Evolutionary conservation across 2,329 filamentous ascomycete genomes (phyloP).

Genomic region (Didymella exigua): DNA sequence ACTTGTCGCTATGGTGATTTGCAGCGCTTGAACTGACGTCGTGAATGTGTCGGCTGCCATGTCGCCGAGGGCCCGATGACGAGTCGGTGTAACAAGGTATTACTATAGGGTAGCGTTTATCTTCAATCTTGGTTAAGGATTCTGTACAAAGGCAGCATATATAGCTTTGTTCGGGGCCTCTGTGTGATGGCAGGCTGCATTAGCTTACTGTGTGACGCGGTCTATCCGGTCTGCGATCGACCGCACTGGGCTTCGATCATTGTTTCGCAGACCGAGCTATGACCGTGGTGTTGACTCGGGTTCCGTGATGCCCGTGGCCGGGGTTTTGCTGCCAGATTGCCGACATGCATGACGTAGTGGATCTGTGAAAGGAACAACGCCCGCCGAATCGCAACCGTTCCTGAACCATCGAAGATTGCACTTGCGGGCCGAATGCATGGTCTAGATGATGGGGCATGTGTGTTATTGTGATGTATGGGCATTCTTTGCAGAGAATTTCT

Average conservation of each 20-base stretch:
- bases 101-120: too few species aligned
- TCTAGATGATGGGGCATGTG: background rate
- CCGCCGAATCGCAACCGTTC: background rate
- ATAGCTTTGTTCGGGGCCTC: background rate
- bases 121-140: background rate
- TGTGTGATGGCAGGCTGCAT: background rate
- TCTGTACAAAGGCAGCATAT: too few species aligned
- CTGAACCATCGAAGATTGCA: too few species aligned
- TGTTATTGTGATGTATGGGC: background rate
- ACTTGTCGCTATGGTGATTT: slow-evolving; percentile 4
- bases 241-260: too few species aligned
- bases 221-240: too few species aligned
- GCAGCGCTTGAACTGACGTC: slow-evolving; percentile 1
- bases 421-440: background rate
- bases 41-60: slow-evolving; percentile 2
- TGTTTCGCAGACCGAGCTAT: background rate
- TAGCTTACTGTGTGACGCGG: too few species aligned
- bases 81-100: too few species aligned
- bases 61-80: too few species aligned
- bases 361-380: background rate
- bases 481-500: too few species aligned
- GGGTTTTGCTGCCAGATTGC: background rate
- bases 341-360: slow-evolving; percentile 10
- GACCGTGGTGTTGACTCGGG: background rate
- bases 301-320: background rate